phyloP scores from a whole-genome alignment of 1,139 yeast genomes.

The Blastobotrys capitulatus region DNA sequence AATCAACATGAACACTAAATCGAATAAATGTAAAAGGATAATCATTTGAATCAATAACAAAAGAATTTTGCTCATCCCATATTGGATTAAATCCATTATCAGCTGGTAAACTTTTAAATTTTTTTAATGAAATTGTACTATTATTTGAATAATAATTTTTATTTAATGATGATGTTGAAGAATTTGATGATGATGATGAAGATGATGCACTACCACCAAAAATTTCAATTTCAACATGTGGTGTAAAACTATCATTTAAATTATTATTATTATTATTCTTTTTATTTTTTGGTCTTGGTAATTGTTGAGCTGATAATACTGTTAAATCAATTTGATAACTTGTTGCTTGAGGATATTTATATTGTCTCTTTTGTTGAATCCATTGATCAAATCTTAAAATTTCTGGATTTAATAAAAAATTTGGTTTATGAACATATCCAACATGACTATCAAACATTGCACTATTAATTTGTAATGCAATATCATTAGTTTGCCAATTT shows the following conservation, averaged over 20 bases:
- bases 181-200: neutral
- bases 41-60: constrained; percentile 39
- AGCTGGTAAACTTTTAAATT: constrained; percentile 23
- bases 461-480: constrained; percentile 85
- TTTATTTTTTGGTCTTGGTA: constrained; percentile 58
- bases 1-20: constrained; percentile 42
- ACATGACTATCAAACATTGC: constrained; percentile 64
- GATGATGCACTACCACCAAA: constrained; percentile 34
- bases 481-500: constrained; percentile 92
- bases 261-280: no score
- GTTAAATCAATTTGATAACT: constrained; percentile 22
- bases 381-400: constrained; percentile 7
- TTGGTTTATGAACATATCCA: constrained; percentile 81
- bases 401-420: constrained; percentile 15
- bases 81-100: constrained; percentile 82
- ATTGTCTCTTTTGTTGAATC: constrained; percentile 6
- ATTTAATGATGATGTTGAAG: neutral
- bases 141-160: neutral
- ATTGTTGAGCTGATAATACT: constrained; percentile 78
- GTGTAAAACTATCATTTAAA: constrained; percentile 43
- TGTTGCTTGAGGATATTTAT: neutral
- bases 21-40: constrained; percentile 47
- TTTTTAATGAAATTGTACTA: neutral
- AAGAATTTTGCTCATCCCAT: constrained; percentile 57
- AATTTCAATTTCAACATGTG: constrained; percentile 54